A percentile compares a stretch with the other conserved stretches of the same genome.
Evolutionary conservation across 805 yeast genomes (phyloP).

Genomic region (Suhomyces canberraensis): DNA sequence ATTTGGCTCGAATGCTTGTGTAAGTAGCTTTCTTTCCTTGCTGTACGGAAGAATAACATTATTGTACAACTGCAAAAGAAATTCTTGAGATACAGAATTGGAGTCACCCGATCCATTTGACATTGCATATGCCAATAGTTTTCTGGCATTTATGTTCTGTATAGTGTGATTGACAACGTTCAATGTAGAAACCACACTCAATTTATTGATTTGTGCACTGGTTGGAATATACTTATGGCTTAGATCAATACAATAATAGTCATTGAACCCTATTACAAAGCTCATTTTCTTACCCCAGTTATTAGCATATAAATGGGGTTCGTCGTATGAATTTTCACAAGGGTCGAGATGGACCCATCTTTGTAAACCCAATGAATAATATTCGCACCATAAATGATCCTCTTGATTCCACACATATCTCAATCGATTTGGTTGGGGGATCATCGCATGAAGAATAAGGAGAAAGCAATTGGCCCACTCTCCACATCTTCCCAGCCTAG

Average conservation of each 20-base stretch:
- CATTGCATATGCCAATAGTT: not conserved
- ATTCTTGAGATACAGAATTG: not conserved
- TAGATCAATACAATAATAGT: conserved; percentile 64
- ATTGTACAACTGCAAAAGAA: not conserved
- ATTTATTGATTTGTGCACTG: conserved; percentile 21
- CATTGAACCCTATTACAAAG: conserved; percentile 69
- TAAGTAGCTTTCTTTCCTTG: conserved; percentile 16
- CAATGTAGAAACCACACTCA: conserved; percentile 44
- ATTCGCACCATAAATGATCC: conserved; percentile 97
- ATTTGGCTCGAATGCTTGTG: not conserved
- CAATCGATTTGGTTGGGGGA: conserved; percentile 25
- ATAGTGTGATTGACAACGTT: conserved; percentile 33
- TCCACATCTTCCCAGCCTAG: conserved; percentile 82
- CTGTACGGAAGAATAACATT: conserved; percentile 14
- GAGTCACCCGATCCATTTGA: not conserved
- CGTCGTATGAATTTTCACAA: conserved; percentile 83
- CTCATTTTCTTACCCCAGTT: conserved; percentile 97
- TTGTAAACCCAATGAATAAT: conserved; percentile 54
- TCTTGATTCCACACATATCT: conserved; percentile 86
- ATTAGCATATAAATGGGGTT: conserved; percentile 69
- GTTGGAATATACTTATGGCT: conserved; percentile 61
- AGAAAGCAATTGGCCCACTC: conserved; percentile 92
- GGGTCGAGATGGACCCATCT: conserved; percentile 89
- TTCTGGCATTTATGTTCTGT: conserved; percentile 28
- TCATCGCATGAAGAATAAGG: conserved; percentile 61